Percentiles rank a stretch among this genome's conserved stretches.
These are phyloP conservation scores for Achaetomiella virescens DNA, from an alignment of 495 filamentous ascomycete species.

Conservation along the genomic window DNA sequence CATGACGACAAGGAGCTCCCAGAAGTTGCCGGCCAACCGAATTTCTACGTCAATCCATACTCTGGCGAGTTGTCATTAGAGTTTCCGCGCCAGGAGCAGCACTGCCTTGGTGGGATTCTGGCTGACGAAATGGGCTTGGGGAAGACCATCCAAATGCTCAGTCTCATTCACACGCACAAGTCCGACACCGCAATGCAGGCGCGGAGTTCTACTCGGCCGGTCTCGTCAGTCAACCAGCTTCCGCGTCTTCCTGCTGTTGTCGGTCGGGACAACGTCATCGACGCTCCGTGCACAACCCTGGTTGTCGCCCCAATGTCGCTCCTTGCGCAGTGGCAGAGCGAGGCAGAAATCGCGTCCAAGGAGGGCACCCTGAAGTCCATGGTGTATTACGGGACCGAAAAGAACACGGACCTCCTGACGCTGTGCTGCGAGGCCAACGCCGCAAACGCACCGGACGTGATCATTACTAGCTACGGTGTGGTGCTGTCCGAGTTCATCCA, in stretches of 20 bases:
- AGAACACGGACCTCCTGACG: constrained; percentile 64
- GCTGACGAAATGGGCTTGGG: constrained; percentile 91
- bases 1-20: constrained; percentile 73
- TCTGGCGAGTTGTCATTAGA: constrained; percentile 89
- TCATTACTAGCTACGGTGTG: constrained; percentile 94
- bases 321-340: constrained; percentile 91
- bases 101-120: constrained; percentile 87
- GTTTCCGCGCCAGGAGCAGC: constrained; percentile 89
- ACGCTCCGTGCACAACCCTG: constrained; percentile 82
- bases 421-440: constrained; percentile 72
- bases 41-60: constrained; percentile 94
- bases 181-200: constrained; percentile 54
- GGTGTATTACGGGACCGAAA: constrained; percentile 88
- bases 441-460: constrained; percentile 70
- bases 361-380: constrained; percentile 73
- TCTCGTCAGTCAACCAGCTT: constrained; percentile 39
- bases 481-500: constrained; percentile 84
- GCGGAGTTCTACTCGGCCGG: constrained; percentile 40
- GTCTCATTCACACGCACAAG: constrained; percentile 78
- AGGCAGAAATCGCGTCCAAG: constrained; percentile 81
- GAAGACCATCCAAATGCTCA: constrained; percentile 97
- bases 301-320: constrained; percentile 94
- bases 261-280: constrained; percentile 40
- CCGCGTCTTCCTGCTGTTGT: constrained; percentile 53
- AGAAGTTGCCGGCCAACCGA: constrained; percentile 52